Evolutionary conservation across 2,329 filamentous ascomycete genomes (phyloP).

Genomic region (Paecilomyces dactylethromorphus): DNA sequence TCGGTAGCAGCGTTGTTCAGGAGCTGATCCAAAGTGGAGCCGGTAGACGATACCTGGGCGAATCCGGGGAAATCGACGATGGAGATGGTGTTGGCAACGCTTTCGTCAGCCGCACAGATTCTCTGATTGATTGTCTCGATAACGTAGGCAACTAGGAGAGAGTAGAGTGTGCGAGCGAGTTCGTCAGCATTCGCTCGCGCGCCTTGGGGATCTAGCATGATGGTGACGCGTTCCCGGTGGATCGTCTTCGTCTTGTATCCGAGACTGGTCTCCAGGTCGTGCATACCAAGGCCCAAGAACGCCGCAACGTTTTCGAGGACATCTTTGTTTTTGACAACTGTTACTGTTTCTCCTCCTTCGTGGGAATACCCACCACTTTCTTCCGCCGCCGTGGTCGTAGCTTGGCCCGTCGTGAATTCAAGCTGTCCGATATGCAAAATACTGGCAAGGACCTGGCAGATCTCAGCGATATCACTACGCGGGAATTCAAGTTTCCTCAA

Average conservation of each 20-base stretch:
- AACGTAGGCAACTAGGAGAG: slow-evolving; percentile 85
- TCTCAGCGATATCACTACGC: slow-evolving; percentile 86
- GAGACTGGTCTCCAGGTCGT: slow-evolving; percentile 78
- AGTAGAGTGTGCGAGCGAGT: slow-evolving; percentile 86
- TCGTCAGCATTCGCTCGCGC: slow-evolving; percentile 91
- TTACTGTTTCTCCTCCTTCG: slow-evolving; percentile 80
- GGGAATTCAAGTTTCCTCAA: slow-evolving; percentile 91
- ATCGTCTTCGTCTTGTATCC: slow-evolving; percentile 97
- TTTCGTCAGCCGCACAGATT: slow-evolving; percentile 78
- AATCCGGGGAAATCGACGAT: slow-evolving; percentile 97
- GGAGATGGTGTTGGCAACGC: slow-evolving; percentile 87
- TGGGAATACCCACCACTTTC: slow-evolving; percentile 96
- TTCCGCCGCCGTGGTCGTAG: slow-evolving; percentile 71
- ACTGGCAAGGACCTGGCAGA: slow-evolving; percentile 87
- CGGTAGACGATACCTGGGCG: slow-evolving; percentile 73
- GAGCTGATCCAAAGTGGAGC: slow-evolving; percentile 82
- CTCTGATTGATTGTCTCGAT: slow-evolving; percentile 89
- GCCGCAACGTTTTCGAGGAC: slow-evolving; percentile 78
- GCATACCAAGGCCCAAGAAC: slow-evolving; percentile 80
- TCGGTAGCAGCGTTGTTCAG: slow-evolving; percentile 93
- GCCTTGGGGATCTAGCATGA: slow-evolving; percentile 91
- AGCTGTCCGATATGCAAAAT: slow-evolving; percentile 98
- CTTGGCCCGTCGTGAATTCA: slow-evolving; percentile 77
- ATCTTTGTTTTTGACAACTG: slow-evolving; percentile 89
- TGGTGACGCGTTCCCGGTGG: slow-evolving; percentile 91